Percentiles rank a stretch among this genome's conserved stretches.
phyloP scores from a whole-genome alignment of 2,329 filamentous ascomycete genomes.

The Ceratocystis harringtonii region DNA sequence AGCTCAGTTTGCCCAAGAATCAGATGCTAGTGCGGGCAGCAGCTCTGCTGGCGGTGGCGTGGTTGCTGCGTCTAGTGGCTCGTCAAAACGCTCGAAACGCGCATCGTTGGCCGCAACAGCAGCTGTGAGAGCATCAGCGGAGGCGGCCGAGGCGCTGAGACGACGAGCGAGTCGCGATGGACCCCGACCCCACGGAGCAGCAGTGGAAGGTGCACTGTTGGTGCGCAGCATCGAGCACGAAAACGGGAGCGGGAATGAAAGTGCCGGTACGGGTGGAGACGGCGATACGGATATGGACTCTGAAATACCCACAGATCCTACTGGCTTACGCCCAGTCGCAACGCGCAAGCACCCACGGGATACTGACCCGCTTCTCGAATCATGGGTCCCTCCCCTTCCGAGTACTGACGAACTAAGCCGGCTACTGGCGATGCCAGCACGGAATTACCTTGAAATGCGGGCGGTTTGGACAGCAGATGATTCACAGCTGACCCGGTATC shows the following conservation, averaged over 20 bases:
- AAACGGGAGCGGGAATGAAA: background rate
- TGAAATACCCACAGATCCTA: background rate
- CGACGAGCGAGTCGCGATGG: background rate
- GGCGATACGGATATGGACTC: background rate
- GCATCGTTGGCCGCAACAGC: slow-evolving; percentile 24
- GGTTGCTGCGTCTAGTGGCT: background rate
- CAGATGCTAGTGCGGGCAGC: slow-evolving; percentile 2
- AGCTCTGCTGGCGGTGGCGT: background rate
- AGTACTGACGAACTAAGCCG: slow-evolving; percentile 46
- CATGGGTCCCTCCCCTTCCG: slow-evolving; percentile 42
- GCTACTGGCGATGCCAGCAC: slow-evolving; percentile 47
- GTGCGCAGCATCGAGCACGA: background rate
- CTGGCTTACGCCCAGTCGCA: background rate
- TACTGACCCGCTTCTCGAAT: slow-evolving; percentile 42
- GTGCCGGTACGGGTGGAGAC: background rate
- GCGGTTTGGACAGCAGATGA: slow-evolving; percentile 29
- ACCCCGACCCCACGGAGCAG: background rate
- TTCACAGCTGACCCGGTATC: slow-evolving; percentile 30
- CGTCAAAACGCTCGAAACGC: slow-evolving; percentile 12
- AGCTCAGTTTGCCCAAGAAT: slow-evolving; percentile 37
- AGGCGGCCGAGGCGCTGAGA: background rate
- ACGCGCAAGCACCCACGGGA: slow-evolving; percentile 32
- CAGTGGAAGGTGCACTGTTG: background rate
- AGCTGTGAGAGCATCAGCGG: slow-evolving; percentile 20
- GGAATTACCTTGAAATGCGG: slow-evolving; percentile 52